Base-by-base conservation (phyloP, 192 early-diverging fungal species). In the Coemansia sp. region DNA sequence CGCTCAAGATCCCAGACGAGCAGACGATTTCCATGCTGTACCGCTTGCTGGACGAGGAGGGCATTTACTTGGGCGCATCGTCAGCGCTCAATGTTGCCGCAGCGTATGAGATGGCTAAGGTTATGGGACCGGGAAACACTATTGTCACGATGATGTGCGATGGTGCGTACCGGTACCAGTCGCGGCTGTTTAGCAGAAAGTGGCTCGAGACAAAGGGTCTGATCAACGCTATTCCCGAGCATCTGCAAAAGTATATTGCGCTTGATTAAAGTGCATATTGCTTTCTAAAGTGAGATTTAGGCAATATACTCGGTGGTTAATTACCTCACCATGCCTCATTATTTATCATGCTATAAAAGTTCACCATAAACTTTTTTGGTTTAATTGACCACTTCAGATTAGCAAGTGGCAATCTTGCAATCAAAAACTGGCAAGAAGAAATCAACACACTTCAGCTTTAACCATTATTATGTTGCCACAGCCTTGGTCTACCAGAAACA, bases 81-180 rank as follows among this genome's bases (percentile, higher is more conserved):
- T 92, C 93, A 14, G 95, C 95, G 0, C 73, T 98, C 45, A 98
- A 98, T 66, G 93, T 95, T 15, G 94, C 86, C n/a, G 91, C 93
- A 11, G 94, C 95, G 1, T 89, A 88, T 49, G 84, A 95, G 79
- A 89, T 95, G 86, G 94, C 95, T 41, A 88, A 92, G 79, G 77
- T 86, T 35, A 69, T 93, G 38, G 93, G 93, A 5, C 87, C 88
- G 0, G 90, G 90, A 60, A 84, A 84, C 53, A 89, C 79, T 41
- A 84, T 96, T 69, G 93, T 92, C 11, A 97, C 95, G 1, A 86
- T 95, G 48, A 68, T 96, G 55, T 91, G 89, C 62, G 95, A 97
- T 70, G 93, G 94, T 58, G 95, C 94, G 12, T 89, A 92, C 60
- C 76, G 92, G 67, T 93, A 93, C 79, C 88, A 90, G 68, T 88